Evolutionary conservation across 2,329 filamentous ascomycete genomes (phyloP).

Genomic region (Ophiocordyceps sinensis): DNA sequence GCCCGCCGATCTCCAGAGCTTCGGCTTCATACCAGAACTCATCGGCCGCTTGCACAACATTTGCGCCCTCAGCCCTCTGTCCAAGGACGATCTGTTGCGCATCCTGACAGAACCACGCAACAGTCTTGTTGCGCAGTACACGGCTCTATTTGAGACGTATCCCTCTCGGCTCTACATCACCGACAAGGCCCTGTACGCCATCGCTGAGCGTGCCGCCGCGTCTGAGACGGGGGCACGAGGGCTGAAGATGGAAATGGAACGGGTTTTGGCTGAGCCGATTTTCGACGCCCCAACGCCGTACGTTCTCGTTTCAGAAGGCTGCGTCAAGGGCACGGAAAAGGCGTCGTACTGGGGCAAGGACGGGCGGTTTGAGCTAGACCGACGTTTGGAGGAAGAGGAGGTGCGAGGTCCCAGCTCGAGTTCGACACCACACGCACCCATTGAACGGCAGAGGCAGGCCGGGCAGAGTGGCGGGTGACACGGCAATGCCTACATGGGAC

Average conservation of each 20-base stretch:
- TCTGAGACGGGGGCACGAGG: conserved; percentile 64
- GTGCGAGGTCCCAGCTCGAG: conserved; percentile 8
- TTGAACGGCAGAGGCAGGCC: conserved; percentile 30
- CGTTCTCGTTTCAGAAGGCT: conserved; percentile 57
- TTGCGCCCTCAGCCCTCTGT: conserved; percentile 68
- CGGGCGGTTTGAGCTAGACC: conserved; percentile 53
- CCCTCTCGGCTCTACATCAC: conserved; percentile 78
- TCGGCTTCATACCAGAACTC: conserved; percentile 88
- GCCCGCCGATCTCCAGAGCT: conserved; percentile 64
- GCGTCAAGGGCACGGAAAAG: conserved; percentile 48
- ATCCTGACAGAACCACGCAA: conserved; percentile 90
- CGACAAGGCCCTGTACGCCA: conserved; percentile 60
- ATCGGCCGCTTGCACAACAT: conserved; percentile 89
- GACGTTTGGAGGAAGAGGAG: conserved; percentile 51
- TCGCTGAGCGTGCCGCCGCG: conserved; percentile 52
- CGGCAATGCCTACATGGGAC: neutral
- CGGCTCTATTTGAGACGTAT: conserved; percentile 66
- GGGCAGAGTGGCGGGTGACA: conserved; percentile 30
- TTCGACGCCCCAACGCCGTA: conserved; percentile 67
- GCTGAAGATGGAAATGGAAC: conserved; percentile 68
- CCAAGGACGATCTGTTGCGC: conserved; percentile 53
- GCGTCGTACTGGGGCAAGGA: conserved; percentile 54
- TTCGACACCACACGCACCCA: conserved; percentile 11
- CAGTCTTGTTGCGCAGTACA: conserved; percentile 77
- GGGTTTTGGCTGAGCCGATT: conserved; percentile 64